phyloP scores from a whole-genome alignment of 192 early-diverging fungal species.

The Entomortierella chlamydospora region DNA sequence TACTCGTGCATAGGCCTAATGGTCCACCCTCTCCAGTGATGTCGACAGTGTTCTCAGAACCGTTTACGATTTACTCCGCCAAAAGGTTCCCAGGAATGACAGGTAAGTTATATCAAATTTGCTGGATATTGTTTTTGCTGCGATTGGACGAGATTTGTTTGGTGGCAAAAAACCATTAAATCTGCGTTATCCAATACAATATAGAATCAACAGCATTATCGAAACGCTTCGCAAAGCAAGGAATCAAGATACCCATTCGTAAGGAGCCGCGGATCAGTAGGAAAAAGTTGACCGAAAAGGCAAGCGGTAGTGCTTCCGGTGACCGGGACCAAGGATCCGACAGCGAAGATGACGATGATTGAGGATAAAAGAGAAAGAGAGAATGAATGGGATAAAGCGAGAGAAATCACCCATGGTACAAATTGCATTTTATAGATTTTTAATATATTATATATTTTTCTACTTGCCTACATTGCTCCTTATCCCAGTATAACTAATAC shows the following conservation, averaged over 20 bases:
- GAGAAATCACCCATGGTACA: too few relatives aligned
- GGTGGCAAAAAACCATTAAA: too few relatives aligned
- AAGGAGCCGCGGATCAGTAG: conserved; percentile 57
- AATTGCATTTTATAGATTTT: too few relatives aligned
- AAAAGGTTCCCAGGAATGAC: conserved; percentile 87
- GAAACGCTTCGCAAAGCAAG: conserved; percentile 78
- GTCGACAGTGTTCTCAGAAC: conserved; percentile 68
- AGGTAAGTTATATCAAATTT: too few relatives aligned
- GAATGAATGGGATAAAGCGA: too few relatives aligned
- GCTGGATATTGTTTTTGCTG: too few relatives aligned
- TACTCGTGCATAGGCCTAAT: conserved; percentile 17
- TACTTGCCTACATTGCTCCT: too few relatives aligned
- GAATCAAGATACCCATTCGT: conserved; percentile 83
- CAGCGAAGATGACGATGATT: conserved; percentile 10
- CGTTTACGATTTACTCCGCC: conserved; percentile 78
- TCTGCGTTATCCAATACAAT: too few relatives aligned
- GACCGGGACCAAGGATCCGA: conserved; percentile 3
- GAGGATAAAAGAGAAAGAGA: too few relatives aligned
- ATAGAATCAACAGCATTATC: conserved; percentile 79
- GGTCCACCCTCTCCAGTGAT: conserved; percentile 33
- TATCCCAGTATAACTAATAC: too few relatives aligned
- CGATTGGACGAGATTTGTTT: too few relatives aligned
- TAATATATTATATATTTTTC: too few relatives aligned
- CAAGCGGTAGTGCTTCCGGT: neutral
- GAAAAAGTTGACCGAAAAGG: conserved; percentile 3